Evolutionary conservation across 2,329 filamentous ascomycete species (phyloP).

Genomic region (Leptodontidium sp.): DNA sequence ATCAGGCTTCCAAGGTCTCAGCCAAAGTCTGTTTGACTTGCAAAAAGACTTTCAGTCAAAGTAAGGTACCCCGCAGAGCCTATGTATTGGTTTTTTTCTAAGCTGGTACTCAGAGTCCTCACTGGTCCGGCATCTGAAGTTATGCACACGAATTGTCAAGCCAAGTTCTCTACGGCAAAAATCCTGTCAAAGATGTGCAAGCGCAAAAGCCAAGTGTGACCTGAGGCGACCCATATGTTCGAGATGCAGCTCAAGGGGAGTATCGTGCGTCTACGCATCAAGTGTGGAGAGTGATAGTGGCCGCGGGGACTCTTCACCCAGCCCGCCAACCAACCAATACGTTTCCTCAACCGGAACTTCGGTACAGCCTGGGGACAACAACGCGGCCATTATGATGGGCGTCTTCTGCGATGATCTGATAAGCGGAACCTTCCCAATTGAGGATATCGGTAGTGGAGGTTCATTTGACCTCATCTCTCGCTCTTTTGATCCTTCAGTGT

Average conservation of each 20-base stretch:
- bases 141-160: constrained; percentile 25
- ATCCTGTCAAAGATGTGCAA: constrained; percentile 42
- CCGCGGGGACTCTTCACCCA: background rate
- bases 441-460: background rate
- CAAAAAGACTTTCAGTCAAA: constrained; percentile 30
- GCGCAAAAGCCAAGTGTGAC: constrained; percentile 45
- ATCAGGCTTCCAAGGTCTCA: background rate
- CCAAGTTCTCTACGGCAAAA: constrained; percentile 37
- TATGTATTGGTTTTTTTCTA: background rate
- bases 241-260: constrained; percentile 37
- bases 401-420: constrained; percentile 6
- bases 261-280: constrained; percentile 37
- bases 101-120: constrained; percentile 25
- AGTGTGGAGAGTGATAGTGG: constrained; percentile 5
- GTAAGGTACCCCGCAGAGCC: constrained; percentile 1
- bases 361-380: background rate
- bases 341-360: background rate
- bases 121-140: constrained; percentile 28
- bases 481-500: background rate
- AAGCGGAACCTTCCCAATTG: background rate
- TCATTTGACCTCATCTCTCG: constrained; percentile 1
- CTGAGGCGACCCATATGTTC: constrained; percentile 40
- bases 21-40: constrained; percentile 22
- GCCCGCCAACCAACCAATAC: constrained; percentile 6
- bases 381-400: background rate